These are phyloP conservation scores for Fusarium stilboides DNA, from an alignment of 2,329 filamentous ascomycete genomes.

Conservation along the genomic window DNA sequence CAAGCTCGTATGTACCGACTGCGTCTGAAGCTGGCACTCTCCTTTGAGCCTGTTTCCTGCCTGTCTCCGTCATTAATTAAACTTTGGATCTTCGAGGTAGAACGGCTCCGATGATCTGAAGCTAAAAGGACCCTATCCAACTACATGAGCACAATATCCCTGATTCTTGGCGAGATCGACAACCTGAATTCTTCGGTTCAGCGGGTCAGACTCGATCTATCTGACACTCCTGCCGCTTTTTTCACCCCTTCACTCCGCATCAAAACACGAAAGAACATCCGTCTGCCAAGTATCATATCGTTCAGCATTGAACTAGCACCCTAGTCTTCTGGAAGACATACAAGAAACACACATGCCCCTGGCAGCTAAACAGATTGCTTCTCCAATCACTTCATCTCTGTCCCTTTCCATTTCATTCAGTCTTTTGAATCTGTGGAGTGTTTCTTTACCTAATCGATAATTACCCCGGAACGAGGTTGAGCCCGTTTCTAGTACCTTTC, in stretches of 20 bases:
- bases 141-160: conserved; percentile 31
- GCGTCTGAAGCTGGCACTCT: conserved; percentile 33
- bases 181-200: conserved; percentile 43
- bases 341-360: conserved; percentile 42
- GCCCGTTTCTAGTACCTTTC: conserved; percentile 23
- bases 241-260: conserved; percentile 27
- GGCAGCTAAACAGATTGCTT: conserved; percentile 28
- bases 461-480: conserved; percentile 40
- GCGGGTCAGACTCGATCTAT: conserved; percentile 44
- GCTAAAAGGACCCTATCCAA: conserved; percentile 27
- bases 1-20: conserved; percentile 34
- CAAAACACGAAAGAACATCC: conserved; percentile 38
- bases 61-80: conserved; percentile 28
- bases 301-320: conserved; percentile 31
- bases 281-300: conserved; percentile 37
- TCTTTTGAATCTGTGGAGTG: conserved; percentile 19
- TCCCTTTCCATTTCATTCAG: conserved; percentile 16
- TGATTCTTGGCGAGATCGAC: conserved; percentile 41
- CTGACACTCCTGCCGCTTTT: conserved; percentile 35
- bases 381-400: conserved; percentile 35
- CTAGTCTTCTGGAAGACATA: conserved; percentile 38
- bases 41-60: conserved; percentile 28
- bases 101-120: conserved; percentile 40
- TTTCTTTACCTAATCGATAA: conserved; percentile 46
- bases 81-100: conserved; percentile 30